Evolutionary conservation across 176 grass and related monocot species (phyloP).

Genomic region (Phoenix roebelenii): DNA sequence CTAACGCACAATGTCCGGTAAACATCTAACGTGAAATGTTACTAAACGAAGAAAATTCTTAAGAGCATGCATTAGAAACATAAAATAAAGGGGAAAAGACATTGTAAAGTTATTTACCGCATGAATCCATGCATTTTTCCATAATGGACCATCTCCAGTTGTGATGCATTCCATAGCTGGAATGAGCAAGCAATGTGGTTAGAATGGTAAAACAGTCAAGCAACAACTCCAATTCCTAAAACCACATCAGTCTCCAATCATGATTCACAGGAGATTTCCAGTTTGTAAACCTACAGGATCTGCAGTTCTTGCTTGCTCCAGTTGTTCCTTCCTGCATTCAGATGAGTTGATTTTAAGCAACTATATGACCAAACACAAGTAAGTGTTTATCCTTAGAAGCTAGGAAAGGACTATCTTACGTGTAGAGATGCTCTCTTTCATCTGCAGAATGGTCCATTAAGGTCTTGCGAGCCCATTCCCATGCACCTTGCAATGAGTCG

Average conservation of each 20-base stretch:
- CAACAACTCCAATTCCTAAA: constrained; percentile 8
- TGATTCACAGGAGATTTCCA: not conserved
- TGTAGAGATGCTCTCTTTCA: constrained; percentile 81
- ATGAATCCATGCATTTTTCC: constrained; percentile 99
- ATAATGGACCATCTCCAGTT: constrained; percentile 76
- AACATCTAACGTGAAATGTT: too few species aligned
- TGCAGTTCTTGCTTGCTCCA: constrained; percentile 80
- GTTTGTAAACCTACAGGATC: constrained; percentile 61
- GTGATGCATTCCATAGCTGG: constrained; percentile 98
- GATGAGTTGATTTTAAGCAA: not conserved
- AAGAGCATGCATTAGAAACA: too few species aligned
- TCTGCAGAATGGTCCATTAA: constrained; percentile 60
- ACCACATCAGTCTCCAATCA: constrained; percentile 6
- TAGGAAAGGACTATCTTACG: constrained; percentile 10
- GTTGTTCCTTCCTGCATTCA: constrained; percentile 60
- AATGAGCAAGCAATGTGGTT: not conserved
- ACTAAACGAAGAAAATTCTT: too few species aligned
- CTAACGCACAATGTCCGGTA: too few species aligned
- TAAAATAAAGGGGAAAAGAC: too few species aligned
- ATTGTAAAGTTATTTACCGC: constrained; percentile 35
- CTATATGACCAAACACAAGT: not conserved
- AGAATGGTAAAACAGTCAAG: not conserved
- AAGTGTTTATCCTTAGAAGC: not conserved
- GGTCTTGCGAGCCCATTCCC: constrained; percentile 87
- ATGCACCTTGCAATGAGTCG: constrained; percentile 71